Evolutionary conservation across 306 rosid genomes (phyloP).

Genomic region (Ormosia emarginata): DNA sequence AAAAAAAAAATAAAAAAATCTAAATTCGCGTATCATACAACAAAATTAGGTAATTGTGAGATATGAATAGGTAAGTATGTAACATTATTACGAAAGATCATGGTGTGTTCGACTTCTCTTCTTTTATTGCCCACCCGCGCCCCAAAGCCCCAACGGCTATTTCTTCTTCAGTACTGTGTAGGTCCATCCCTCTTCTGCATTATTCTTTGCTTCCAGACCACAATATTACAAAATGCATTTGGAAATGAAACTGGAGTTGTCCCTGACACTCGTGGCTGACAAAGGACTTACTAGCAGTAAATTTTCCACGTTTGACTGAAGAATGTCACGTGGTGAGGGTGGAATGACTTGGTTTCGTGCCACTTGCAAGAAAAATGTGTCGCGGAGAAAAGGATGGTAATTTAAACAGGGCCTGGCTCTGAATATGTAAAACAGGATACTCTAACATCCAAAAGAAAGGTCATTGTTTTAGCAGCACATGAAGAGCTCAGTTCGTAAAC

Average conservation of each 20-base stretch:
- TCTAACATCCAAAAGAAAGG: neutral
- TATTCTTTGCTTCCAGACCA: neutral
- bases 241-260: neutral
- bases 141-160: conserved; percentile 55
- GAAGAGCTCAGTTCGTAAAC: neutral
- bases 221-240: neutral
- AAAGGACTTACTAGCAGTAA: neutral
- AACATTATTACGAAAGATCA: too few species aligned
- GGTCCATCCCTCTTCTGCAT: conserved; percentile 3
- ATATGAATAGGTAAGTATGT: too few species aligned
- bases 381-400: too few species aligned
- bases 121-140: conserved; percentile 43
- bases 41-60: too few species aligned
- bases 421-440: neutral
- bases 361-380: too few species aligned
- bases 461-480: neutral
- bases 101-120: conserved; percentile 26
- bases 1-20: too few species aligned
- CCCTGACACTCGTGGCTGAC: neutral
- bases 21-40: too few species aligned
- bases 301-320: neutral
- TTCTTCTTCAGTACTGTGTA: neutral
- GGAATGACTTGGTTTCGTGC: neutral
- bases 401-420: neutral
- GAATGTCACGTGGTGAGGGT: neutral